Percentiles rank a stretch among this genome's conserved stretches.
phyloP scores from a whole-genome alignment of 495 filamentous ascomycete species.

The Hamigera avellanea region DNA sequence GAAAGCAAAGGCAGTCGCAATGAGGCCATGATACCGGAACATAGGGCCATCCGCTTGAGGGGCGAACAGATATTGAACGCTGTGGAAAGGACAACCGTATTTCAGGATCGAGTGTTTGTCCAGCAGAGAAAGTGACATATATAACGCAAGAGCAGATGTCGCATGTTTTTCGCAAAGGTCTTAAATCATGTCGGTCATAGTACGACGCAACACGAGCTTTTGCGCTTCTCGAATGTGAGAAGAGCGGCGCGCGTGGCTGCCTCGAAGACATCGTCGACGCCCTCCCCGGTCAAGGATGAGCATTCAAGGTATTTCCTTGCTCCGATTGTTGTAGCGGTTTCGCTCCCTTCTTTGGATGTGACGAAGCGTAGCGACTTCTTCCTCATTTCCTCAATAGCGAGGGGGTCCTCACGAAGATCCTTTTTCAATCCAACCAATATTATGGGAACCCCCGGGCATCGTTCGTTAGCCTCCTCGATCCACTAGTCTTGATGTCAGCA shows the following conservation, averaged over 20 bases:
- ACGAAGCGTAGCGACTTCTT: slow-evolving; percentile 87
- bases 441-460: slow-evolving; percentile 85
- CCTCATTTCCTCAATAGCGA: slow-evolving; percentile 93
- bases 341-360: slow-evolving; percentile 64
- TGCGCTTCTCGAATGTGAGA: slow-evolving; percentile 79
- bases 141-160: neutral
- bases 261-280: slow-evolving; percentile 98
- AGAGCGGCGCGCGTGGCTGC: slow-evolving; percentile 93
- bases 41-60: too few species aligned
- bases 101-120: too few species aligned
- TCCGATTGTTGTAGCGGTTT: slow-evolving; percentile 72
- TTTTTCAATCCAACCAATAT: slow-evolving; percentile 98
- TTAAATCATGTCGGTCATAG: slow-evolving; percentile 53
- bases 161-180: too few species aligned
- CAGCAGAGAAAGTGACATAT: neutral
- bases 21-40: too few species aligned
- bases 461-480: slow-evolving; percentile 92
- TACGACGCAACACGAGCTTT: slow-evolving; percentile 78
- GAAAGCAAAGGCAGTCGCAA: too few species aligned
- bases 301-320: slow-evolving; percentile 96
- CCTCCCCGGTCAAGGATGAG: slow-evolving; percentile 92
- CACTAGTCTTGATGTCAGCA: slow-evolving; percentile 44
- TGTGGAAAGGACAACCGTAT: too few species aligned
- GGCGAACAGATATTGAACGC: too few species aligned
- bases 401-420: slow-evolving; percentile 87